phyloP scores from a whole-genome alignment of 164 flowering plant species.

The Litsea cubeba region DNA sequence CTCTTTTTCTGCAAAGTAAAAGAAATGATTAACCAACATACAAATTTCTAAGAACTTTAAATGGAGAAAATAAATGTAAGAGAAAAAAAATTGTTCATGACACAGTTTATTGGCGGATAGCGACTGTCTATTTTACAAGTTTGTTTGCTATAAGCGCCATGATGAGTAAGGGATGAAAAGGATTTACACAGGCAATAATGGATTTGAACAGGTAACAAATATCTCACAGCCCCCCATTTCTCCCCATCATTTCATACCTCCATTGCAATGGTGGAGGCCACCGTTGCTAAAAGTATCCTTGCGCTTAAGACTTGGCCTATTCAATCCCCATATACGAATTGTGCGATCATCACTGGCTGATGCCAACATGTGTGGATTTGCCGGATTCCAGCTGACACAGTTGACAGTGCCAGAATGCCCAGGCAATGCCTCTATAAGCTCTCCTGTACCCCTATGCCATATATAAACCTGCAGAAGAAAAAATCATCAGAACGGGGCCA shows the following conservation, averaged over 20 bases:
- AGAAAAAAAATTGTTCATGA: constrained; percentile 4
- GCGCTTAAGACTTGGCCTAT: constrained; percentile 9
- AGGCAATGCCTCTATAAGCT: constrained; percentile 16
- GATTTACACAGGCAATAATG: constrained; percentile 9
- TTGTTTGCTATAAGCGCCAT: constrained; percentile 14
- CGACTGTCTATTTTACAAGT: constrained; percentile 13
- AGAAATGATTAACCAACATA: background rate
- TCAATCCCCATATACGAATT: constrained; percentile 19
- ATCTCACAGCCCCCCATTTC: background rate
- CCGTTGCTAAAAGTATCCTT: constrained; percentile 12
- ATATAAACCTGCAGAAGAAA: constrained; percentile 16
- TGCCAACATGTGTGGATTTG: constrained; percentile 20
- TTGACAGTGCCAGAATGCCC: constrained; percentile 22
- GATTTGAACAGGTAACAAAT: background rate
- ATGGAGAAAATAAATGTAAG: background rate
- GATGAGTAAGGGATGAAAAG: constrained; percentile 2
- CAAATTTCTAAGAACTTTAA: background rate
- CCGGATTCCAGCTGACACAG: constrained; percentile 22
- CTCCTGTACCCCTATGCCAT: constrained; percentile 18
- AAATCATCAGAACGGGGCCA: background rate
- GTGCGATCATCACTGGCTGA: constrained; percentile 23
- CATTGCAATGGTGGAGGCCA: constrained; percentile 15
- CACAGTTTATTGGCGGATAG: constrained; percentile 18
- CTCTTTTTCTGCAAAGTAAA: background rate
- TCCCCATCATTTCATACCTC: constrained; percentile 3